These are phyloP conservation scores for Pichia sp. DNA, from an alignment of 1,139 yeast genomes.

Conservation along the genomic window DNA sequence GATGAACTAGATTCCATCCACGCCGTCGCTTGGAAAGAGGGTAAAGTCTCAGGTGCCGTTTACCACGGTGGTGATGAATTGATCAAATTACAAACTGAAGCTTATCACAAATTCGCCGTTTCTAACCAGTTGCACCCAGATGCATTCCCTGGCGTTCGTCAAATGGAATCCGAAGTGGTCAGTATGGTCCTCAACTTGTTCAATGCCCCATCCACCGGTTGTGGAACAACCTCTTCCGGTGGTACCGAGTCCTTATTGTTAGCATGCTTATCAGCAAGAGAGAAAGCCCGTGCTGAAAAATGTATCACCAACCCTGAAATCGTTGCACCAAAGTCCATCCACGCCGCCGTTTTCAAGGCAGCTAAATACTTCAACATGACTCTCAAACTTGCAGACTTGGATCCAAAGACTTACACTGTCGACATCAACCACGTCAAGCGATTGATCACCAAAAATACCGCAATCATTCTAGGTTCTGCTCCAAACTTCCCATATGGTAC, in stretches of 20 bases:
- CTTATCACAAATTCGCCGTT: slow-evolving; percentile 74
- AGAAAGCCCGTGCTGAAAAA: slow-evolving; percentile 51
- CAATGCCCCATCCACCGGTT: slow-evolving; percentile 67
- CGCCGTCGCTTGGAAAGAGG: slow-evolving; percentile 71
- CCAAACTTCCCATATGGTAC: slow-evolving; percentile 98
- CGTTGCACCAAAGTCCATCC: slow-evolving; percentile 85
- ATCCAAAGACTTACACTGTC: slow-evolving; percentile 53
- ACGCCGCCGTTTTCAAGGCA: slow-evolving; percentile 96
- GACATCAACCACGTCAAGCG: slow-evolving; percentile 60
- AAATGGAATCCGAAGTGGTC: slow-evolving; percentile 96
- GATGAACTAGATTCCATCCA: slow-evolving; percentile 47
- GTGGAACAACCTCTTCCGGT: slow-evolving; percentile 95
- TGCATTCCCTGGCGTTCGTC: slow-evolving; percentile 93
- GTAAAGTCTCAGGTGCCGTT: slow-evolving; percentile 92
- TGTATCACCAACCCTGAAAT: slow-evolving; percentile 81
- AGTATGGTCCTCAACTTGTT: slow-evolving; percentile 82
- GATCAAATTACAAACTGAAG: slow-evolving; percentile 67
- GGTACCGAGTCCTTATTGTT: slow-evolving; percentile 91
- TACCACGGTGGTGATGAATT: slow-evolving; percentile 90
- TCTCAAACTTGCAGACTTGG: slow-evolving; percentile 74
- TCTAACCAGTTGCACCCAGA: slow-evolving; percentile 97
- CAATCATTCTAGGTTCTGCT: slow-evolving; percentile 86
- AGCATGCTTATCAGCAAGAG: slow-evolving; percentile 85
- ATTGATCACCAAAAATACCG: slow-evolving; percentile 75
- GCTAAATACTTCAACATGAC: slow-evolving; percentile 88